Percentiles rank a stretch among this genome's conserved stretches.
Conservation (phyloP, 108 stramenopile species). For the Pseudonitzschia delicatissima region DNA sequence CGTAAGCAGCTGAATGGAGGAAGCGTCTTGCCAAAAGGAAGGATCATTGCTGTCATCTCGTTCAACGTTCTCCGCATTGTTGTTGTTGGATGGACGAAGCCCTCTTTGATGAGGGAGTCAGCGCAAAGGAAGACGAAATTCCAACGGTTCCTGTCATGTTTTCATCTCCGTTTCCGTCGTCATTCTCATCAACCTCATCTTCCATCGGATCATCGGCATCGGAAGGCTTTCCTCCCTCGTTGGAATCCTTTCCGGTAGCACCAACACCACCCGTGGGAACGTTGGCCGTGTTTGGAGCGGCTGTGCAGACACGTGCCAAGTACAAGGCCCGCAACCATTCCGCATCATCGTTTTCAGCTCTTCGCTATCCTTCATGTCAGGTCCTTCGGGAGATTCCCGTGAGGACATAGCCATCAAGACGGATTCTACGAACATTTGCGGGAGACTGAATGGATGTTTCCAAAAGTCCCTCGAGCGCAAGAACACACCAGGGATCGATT, state of each 20-base stretch:
- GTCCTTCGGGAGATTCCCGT: neutral
- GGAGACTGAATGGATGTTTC: constrained; percentile 44
- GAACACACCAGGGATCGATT: constrained; percentile 61
- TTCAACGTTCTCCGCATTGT: neutral
- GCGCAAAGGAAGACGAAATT: neutral
- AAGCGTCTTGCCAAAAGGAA: constrained; percentile 24
- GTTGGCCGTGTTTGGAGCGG: constrained; percentile 17
- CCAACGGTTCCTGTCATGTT: neutral
- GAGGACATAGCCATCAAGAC: constrained; percentile 1
- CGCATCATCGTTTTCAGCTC: constrained; percentile 12
- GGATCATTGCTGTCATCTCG: neutral
- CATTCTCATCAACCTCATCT: constrained; percentile 1
- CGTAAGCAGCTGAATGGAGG: constrained; percentile 28
- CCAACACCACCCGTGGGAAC: neutral
- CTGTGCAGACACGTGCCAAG: constrained; percentile 42
- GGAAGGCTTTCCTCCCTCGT: neutral
- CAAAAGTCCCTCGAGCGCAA: constrained; percentile 61
- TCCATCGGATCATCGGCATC: constrained; percentile 4
- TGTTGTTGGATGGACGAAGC: neutral
- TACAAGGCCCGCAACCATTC: constrained; percentile 68
- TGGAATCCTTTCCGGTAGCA: neutral
- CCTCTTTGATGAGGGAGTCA: too few species aligned
- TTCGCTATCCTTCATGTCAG: neutral
- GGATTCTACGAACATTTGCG: neutral
- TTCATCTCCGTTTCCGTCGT: constrained; percentile 4